These are phyloP conservation scores for Saposhnikovia divaricata DNA, from an alignment of 129 eudicot genomes.

Conservation along the genomic window DNA sequence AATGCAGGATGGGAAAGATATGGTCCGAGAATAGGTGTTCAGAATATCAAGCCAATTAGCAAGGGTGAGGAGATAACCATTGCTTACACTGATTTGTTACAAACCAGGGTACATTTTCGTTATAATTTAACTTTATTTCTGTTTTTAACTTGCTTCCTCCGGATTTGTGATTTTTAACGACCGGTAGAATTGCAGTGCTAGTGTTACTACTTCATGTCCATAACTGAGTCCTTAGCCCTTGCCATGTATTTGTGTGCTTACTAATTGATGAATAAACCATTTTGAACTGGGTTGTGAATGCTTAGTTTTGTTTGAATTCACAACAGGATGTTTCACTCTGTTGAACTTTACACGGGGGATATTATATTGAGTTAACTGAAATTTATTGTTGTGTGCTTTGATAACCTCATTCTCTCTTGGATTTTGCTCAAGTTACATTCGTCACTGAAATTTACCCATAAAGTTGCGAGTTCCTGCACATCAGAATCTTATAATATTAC, in stretches of 20 bases:
- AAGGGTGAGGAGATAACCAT: conserved; percentile 59
- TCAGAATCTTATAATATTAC: background rate
- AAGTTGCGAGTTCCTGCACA: background rate
- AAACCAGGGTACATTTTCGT: conserved; percentile 40
- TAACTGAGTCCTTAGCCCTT: background rate
- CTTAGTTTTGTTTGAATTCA: background rate
- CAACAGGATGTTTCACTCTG: background rate
- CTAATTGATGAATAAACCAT: background rate
- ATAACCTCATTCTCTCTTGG: background rate
- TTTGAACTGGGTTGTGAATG: background rate
- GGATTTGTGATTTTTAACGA: background rate
- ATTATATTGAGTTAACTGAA: background rate
- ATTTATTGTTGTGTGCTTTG: background rate
- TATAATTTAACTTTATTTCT: background rate
- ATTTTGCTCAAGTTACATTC: background rate
- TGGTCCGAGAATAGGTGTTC: conserved; percentile 56
- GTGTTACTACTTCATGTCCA: background rate
- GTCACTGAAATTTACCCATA: background rate
- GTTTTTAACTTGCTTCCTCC: background rate
- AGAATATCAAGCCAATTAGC: conserved; percentile 43
- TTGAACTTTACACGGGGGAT: background rate
- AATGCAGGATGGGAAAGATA: conserved; percentile 24
- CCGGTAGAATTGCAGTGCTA: background rate
- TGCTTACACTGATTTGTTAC: conserved; percentile 65
- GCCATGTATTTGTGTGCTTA: background rate